These are phyloP conservation scores for Thuidium tamariscinum DNA, from an alignment of 225 moss, liverwort and hornwort genomes.

Conservation along the genomic window DNA sequence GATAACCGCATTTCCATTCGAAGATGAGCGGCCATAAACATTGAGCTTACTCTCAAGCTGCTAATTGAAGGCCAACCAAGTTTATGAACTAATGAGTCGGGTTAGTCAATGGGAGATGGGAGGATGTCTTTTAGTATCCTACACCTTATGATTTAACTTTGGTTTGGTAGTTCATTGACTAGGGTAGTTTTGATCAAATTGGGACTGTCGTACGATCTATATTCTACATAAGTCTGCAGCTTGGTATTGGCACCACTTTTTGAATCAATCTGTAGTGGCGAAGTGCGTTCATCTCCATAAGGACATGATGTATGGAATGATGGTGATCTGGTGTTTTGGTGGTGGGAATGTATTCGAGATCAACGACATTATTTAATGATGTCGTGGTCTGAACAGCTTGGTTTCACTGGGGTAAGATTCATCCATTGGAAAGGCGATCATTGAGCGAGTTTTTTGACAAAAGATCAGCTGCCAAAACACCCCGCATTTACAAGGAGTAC, in stretches of 20 bases:
- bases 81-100: not conserved
- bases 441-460: constrained; percentile 71
- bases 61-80: not conserved
- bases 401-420: constrained; percentile 83
- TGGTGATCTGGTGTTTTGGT: not conserved
- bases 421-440: constrained; percentile 58
- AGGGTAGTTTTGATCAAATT: not conserved
- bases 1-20: not conserved
- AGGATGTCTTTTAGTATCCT: not conserved
- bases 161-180: not conserved
- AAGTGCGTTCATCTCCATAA: not conserved
- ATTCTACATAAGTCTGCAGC: not conserved
- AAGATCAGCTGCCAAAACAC: constrained; percentile 77
- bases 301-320: not conserved
- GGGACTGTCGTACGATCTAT: not conserved
- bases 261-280: not conserved
- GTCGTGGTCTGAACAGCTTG: constrained; percentile 50
- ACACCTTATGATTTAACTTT: not conserved
- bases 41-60: not conserved
- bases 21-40: not conserved
- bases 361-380: constrained; percentile 6
- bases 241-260: not conserved
- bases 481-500: constrained; percentile 92
- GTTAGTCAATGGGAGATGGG: not conserved
- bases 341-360: not conserved